Percentiles rank a stretch among this genome's conserved stretches.
phyloP scores from a whole-genome alignment of 345 rosid species.

The Toxicodendron radicans region DNA sequence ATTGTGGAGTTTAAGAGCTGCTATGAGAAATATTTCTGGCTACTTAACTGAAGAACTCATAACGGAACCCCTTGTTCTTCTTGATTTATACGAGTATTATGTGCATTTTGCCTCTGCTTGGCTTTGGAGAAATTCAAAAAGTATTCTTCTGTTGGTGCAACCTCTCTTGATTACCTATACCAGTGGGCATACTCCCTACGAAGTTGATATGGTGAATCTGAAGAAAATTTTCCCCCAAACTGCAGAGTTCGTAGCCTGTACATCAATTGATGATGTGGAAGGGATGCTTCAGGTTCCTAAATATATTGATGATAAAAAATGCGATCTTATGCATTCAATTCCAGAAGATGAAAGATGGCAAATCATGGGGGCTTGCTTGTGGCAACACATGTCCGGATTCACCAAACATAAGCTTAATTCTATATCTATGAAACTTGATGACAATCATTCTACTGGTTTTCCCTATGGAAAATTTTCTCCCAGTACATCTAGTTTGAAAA shows the following conservation, averaged over 20 bases:
- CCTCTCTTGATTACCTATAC: slow-evolving; percentile 54
- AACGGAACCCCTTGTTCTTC: slow-evolving; percentile 34
- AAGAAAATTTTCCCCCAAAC: slow-evolving; percentile 41
- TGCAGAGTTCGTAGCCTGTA: slow-evolving; percentile 27
- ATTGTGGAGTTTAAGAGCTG: slow-evolving; percentile 49
- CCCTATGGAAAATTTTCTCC: slow-evolving; percentile 33
- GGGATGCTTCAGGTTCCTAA: slow-evolving; percentile 20
- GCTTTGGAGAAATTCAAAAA: slow-evolving; percentile 54
- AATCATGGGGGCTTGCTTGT: slow-evolving; percentile 61
- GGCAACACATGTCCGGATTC: slow-evolving; percentile 73
- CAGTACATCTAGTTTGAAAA: slow-evolving; percentile 26
- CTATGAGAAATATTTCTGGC: slow-evolving; percentile 39
- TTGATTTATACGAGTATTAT: slow-evolving; percentile 72
- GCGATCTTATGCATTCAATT: slow-evolving; percentile 41
- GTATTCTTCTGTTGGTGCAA: slow-evolving; percentile 60
- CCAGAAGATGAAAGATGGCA: slow-evolving; percentile 79
- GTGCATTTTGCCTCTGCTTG: slow-evolving; percentile 66
- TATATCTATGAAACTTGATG: slow-evolving; percentile 38
- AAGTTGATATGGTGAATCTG: slow-evolving; percentile 59
- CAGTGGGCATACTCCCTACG: slow-evolving; percentile 61
- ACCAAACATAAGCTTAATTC: slow-evolving; percentile 55
- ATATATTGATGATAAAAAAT: slow-evolving; percentile 27
- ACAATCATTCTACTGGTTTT: slow-evolving; percentile 33
- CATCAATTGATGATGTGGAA: slow-evolving; percentile 29
- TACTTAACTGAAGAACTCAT: slow-evolving; percentile 36